These are phyloP conservation scores for Aureobasidium uvarum DNA, from an alignment of 2,329 filamentous ascomycete genomes.

Conservation along the genomic window DNA sequence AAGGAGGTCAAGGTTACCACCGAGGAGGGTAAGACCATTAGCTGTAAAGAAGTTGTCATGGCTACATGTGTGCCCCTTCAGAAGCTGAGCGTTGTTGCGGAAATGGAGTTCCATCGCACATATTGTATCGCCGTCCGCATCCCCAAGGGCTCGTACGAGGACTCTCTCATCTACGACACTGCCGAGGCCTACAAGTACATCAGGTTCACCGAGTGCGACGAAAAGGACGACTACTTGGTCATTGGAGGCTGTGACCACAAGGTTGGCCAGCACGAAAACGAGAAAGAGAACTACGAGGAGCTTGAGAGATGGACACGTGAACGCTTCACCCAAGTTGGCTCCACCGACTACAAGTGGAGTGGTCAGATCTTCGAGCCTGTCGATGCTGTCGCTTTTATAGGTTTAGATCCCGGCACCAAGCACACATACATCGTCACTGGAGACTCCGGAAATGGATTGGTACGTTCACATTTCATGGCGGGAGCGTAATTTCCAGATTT, in stretches of 20 bases:
- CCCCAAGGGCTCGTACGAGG: slow-evolving; percentile 53
- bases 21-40: slow-evolving; percentile 48
- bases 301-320: slow-evolving; percentile 55
- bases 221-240: slow-evolving; percentile 55
- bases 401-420: slow-evolving; percentile 53
- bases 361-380: slow-evolving; percentile 58
- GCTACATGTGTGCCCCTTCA: slow-evolving; percentile 58
- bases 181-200: slow-evolving; percentile 58
- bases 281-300: slow-evolving; percentile 48
- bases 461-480: too few species aligned
- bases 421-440: slow-evolving; percentile 57
- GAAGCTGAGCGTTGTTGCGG: slow-evolving; percentile 53
- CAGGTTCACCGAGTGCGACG: slow-evolving; percentile 54
- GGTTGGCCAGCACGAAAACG: slow-evolving; percentile 53
- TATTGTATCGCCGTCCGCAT: slow-evolving; percentile 58
- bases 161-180: slow-evolving; percentile 57
- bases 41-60: slow-evolving; percentile 52
- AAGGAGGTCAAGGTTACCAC: slow-evolving; percentile 52
- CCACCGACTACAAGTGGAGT: slow-evolving; percentile 57
- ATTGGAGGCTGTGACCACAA: slow-evolving; percentile 60
- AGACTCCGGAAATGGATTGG: slow-evolving; percentile 57
- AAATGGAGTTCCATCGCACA: slow-evolving; percentile 55
- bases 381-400: slow-evolving; percentile 57
- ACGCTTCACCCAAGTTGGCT: slow-evolving; percentile 52
- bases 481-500: too few species aligned